Percentiles rank a stretch among this genome's conserved stretches.
Evolutionary conservation across 352 stramenopile genomes (phyloP).

Genomic region (Peronospora farinosa): DNA sequence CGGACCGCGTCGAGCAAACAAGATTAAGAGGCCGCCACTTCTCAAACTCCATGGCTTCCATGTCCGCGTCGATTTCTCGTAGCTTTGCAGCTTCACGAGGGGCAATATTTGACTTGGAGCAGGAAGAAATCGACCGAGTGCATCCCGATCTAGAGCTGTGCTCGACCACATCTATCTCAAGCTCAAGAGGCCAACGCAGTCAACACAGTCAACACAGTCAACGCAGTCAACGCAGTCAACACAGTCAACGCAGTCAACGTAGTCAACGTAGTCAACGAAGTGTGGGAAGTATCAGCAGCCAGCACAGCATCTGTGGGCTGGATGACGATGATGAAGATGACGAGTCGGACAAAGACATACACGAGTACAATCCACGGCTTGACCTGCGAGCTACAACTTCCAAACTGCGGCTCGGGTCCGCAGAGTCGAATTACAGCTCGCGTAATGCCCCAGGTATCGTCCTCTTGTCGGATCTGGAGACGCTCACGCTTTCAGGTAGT

Average conservation of each 20-base stretch:
- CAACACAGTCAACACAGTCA: slow-evolving; percentile 4
- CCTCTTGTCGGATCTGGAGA: slow-evolving; percentile 59
- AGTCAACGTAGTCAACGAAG: slow-evolving; percentile 10
- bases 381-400: slow-evolving; percentile 20
- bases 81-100: slow-evolving; percentile 9
- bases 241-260: too few species aligned
- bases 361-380: slow-evolving; percentile 9
- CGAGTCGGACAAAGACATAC: slow-evolving; percentile 19
- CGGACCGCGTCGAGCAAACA: not conserved
- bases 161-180: slow-evolving; percentile 19
- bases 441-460: slow-evolving; percentile 45
- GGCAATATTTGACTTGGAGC: slow-evolving; percentile 19
- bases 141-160: slow-evolving; percentile 24
- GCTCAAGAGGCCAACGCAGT: slow-evolving; percentile 18
- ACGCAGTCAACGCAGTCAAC: not conserved
- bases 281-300: slow-evolving; percentile 20
- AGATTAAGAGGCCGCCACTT: slow-evolving; percentile 18
- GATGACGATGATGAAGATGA: slow-evolving; percentile 24
- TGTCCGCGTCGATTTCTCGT: slow-evolving; percentile 21
- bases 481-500: slow-evolving; percentile 52
- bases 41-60: slow-evolving; percentile 23
- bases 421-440: slow-evolving; percentile 31
- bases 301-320: slow-evolving; percentile 18
- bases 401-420: slow-evolving; percentile 45
- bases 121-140: slow-evolving; percentile 25